Conservation (phyloP, 192 early-diverging fungal species). For the Entomortierella beljakovae region DNA sequence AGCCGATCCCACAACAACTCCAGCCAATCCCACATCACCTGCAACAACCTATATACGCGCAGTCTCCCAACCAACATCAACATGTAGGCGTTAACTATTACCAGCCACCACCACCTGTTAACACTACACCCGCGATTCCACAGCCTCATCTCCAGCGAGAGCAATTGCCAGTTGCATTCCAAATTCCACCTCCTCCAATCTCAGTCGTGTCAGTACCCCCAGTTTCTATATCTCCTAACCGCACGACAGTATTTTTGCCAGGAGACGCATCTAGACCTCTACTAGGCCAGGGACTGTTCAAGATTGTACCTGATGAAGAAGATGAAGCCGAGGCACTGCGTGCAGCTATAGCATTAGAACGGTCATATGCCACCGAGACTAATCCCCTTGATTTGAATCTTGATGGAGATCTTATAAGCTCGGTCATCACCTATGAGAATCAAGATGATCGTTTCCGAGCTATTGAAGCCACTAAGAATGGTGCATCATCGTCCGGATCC, state of each 20-base stretch:
- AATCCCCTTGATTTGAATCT: conserved; percentile 28
- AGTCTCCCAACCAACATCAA: conserved; percentile 5
- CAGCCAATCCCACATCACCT: conserved; percentile 1
- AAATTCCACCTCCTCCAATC: neutral
- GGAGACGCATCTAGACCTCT: conserved; percentile 38
- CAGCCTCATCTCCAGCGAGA: no score
- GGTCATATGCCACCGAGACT: neutral
- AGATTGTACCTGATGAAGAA: conserved; percentile 48
- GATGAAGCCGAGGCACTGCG: conserved; percentile 34
- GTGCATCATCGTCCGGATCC: conserved; percentile 5
- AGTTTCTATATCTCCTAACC: conserved; percentile 5
- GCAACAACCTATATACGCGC: neutral
- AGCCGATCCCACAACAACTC: conserved; percentile 7
- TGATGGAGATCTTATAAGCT: conserved; percentile 33
- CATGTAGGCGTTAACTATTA: neutral
- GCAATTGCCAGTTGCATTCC: neutral
- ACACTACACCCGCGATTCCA: neutral
- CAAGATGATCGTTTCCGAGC: conserved; percentile 35
- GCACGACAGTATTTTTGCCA: conserved; percentile 22
- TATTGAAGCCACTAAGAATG: neutral
- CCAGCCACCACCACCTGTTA: neutral
- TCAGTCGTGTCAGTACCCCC: neutral
- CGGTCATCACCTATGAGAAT: conserved; percentile 32
- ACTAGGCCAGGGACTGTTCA: conserved; percentile 45
- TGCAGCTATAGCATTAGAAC: neutral